Evolutionary conservation across 1,284 basidiomycete genomes (phyloP).

Genomic region (Anthracocystis walkeri): DNA sequence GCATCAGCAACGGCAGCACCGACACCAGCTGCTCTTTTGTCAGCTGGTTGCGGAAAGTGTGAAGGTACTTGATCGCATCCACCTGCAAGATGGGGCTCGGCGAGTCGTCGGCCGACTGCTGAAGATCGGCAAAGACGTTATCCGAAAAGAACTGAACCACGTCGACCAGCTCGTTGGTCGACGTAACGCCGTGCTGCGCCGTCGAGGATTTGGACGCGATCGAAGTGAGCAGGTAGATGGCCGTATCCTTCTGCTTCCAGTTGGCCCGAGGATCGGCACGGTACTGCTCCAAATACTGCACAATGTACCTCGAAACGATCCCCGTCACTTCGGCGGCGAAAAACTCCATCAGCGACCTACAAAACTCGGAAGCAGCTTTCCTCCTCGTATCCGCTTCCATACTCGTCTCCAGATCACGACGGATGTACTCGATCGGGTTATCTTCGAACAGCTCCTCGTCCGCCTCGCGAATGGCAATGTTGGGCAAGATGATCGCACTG

Average conservation of each 20-base stretch:
- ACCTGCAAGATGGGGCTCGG: conserved; percentile 86
- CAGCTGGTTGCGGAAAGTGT: conserved; percentile 90
- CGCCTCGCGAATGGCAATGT: conserved; percentile 86
- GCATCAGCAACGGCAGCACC: conserved; percentile 88
- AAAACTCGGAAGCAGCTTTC: conserved; percentile 91
- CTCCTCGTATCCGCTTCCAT: conserved; percentile 79
- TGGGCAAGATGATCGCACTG: conserved; percentile 91
- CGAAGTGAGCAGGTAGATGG: conserved; percentile 92
- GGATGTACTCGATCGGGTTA: conserved; percentile 94
- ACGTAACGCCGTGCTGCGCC: conserved; percentile 80
- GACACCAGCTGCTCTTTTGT: conserved; percentile 93
- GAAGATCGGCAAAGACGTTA: conserved; percentile 88
- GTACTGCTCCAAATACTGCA: conserved; percentile 77
- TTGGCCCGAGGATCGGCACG: conserved; percentile 76
- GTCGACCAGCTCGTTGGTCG: conserved; percentile 90
- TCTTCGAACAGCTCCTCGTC: conserved; percentile 98
- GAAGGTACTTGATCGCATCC: conserved; percentile 80
- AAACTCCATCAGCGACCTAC: conserved; percentile 84
- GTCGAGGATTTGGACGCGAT: conserved; percentile 90
- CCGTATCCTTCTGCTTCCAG: conserved; percentile 95
- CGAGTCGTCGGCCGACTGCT: conserved; percentile 74
- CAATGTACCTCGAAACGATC: conserved; percentile 86
- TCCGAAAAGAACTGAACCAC: conserved; percentile 95
- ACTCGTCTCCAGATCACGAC: conserved; percentile 82
- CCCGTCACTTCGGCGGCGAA: conserved; percentile 85